A percentile compares a stretch with the other conserved stretches of the same genome.
Conservation (phyloP, 805 yeast species). For the Kluyveromyces siamensis region DNA sequence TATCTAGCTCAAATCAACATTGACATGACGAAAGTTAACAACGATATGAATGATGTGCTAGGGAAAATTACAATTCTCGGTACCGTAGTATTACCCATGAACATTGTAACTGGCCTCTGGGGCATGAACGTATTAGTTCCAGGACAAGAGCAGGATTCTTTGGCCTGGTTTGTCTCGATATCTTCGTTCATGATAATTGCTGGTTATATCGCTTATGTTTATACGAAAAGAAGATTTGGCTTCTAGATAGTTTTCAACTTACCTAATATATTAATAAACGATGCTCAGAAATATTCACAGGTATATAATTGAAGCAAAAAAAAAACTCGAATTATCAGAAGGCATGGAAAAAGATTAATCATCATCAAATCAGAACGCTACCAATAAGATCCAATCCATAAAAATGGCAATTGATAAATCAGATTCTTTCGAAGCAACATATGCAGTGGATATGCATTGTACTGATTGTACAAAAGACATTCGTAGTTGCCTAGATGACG, state of each 20-base stretch:
- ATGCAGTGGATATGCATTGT: constrained; percentile 82
- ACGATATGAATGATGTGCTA: constrained; percentile 92
- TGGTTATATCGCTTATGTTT: constrained; percentile 39
- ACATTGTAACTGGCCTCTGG: constrained; percentile 94
- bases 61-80: constrained; percentile 91
- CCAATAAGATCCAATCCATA: constrained; percentile 1
- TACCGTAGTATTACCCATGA: constrained; percentile 90
- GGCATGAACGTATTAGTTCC: constrained; percentile 98
- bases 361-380: not conserved
- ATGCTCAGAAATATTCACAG: not conserved
- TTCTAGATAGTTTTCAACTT: constrained; percentile 9
- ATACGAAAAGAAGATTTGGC: constrained; percentile 39
- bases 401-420: constrained; percentile 20
- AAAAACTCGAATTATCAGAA: not conserved
- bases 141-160: constrained; percentile 63
- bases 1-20: constrained; percentile 94
- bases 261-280: not conserved
- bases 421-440: constrained; percentile 57
- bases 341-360: not conserved
- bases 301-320: not conserved
- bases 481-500: constrained; percentile 38
- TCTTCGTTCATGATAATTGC: constrained; percentile 37
- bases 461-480: constrained; percentile 60
- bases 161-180: constrained; percentile 59
- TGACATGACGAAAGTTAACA: constrained; percentile 94